Evolutionary conservation across 371 early-diverging fungal genomes (phyloP), one percentile per base, ranked within the genome.

Genomic region (Blakeslea trispora): DNA sequence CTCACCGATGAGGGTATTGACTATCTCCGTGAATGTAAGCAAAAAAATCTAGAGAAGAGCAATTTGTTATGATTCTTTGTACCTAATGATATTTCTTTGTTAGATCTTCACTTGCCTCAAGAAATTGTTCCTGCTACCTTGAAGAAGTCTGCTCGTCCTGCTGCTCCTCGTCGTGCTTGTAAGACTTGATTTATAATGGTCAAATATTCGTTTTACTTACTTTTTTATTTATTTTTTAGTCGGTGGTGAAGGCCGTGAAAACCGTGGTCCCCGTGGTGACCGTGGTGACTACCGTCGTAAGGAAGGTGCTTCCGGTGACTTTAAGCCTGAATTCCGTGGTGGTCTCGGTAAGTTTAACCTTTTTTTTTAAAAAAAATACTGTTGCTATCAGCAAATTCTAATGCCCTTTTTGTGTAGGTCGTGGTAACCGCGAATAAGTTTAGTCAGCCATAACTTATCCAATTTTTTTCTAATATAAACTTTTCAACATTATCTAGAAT

Each of bases 1-100:
- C 85, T 99, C 69, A 98, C 97, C 76, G 89, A 95, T 75, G 92
- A 91, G 81, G 99, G 99, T 82, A 95, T 98, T 72, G 94, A 91
- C 74, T 96, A 96, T 83, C 88, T 98, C 73, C 93, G 99, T 79
- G 91, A 92, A 84, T 92, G 77, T 77, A 68, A 60, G 72, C 50
- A 14, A 31, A 19, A 21, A 14, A 24, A 31, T 9, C 7, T 5
- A 40, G 21, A 1, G 11, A 4, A 6, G 9, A 11, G 17, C n/a
- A n/a, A n/a, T n/a, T n/a, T n/a, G n/a, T n/a, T n/a, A n/a, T n/a
- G n/a, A n/a, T n/a, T n/a, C n/a, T n/a, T n/a, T n/a, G n/a, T n/a
- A n/a, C n/a, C n/a, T n/a, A n/a, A n/a, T n/a, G n/a, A n/a, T n/a
- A n/a, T n/a, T 10, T 32, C 42, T 40, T 22, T 70, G 18, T 11